phyloP scores from a whole-genome alignment of 441 rosid genomes.

The Dalechampia spathulata region DNA sequence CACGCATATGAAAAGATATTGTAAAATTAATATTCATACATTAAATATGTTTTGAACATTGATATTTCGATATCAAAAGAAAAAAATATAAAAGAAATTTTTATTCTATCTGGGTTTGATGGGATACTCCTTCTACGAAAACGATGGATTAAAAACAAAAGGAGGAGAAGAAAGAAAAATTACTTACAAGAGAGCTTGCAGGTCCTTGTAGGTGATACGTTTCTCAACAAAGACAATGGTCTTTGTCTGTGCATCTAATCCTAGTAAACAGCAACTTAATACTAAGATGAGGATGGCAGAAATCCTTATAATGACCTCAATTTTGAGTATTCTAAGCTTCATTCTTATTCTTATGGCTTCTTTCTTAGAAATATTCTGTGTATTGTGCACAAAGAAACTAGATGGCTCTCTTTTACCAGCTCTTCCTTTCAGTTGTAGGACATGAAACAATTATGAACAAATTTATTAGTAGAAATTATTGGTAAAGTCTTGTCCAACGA shows the following conservation, averaged over 20 bases:
- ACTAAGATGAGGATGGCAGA: conserved; percentile 26
- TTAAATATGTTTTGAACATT: too few species aligned
- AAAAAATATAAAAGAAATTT: too few species aligned
- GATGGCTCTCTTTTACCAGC: background rate
- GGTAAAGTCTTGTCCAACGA: background rate
- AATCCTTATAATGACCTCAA: conserved; percentile 38
- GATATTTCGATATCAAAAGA: too few species aligned
- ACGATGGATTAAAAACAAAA: background rate
- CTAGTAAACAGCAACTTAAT: conserved; percentile 29
- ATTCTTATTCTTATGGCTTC: background rate
- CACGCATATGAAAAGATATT: too few species aligned
- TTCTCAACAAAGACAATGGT: conserved; percentile 20
- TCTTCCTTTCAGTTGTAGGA: background rate
- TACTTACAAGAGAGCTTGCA: conserved; percentile 41
- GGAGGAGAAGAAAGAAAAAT: background rate
- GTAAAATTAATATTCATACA: too few species aligned
- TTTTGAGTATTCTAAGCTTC: background rate
- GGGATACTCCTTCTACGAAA: too few species aligned
- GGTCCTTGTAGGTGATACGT: conserved; percentile 37
- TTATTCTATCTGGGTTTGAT: too few species aligned
- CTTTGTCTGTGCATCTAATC: conserved; percentile 40
- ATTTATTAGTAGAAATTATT: background rate
- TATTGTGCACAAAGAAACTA: background rate
- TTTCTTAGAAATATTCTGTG: background rate
- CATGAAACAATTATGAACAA: background rate